These are phyloP conservation scores for Exophiala aquamarina DNA, from an alignment of 2,329 filamentous ascomycete genomes.

Conservation along the genomic window DNA sequence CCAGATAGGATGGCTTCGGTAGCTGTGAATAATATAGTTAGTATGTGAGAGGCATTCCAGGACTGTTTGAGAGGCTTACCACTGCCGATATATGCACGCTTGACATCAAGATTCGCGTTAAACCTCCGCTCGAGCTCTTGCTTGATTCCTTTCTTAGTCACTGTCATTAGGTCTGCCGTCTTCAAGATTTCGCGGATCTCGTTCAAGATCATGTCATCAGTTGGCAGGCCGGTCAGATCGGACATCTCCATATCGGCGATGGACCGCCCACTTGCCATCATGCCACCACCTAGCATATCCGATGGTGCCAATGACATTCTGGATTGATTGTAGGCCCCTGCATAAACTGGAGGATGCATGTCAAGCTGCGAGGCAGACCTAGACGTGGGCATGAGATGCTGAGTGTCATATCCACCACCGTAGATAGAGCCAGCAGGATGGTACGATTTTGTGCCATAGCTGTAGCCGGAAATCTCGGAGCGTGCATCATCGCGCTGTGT, in stretches of 20 bases:
- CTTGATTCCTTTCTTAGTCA: constrained; percentile 99
- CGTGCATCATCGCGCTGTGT: constrained; percentile 76
- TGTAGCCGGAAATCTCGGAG: constrained; percentile 90
- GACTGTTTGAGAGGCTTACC: constrained; percentile 55
- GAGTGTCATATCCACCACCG: constrained; percentile 43
- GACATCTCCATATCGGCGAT: constrained; percentile 73
- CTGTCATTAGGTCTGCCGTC: constrained; percentile 91
- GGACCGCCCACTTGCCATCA: constrained; percentile 62
- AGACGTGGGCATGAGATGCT: constrained; percentile 52
- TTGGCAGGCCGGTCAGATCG: constrained; percentile 74
- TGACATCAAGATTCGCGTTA: constrained; percentile 78
- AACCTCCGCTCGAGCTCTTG: constrained; percentile 88
- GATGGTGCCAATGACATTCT: constrained; percentile 80
- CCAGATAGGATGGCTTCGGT: constrained; percentile 79
- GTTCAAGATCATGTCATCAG: constrained; percentile 82
- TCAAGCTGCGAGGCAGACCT: constrained; percentile 62
- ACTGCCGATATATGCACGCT: constrained; percentile 90
- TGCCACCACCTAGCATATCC: constrained; percentile 68
- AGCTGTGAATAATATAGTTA: constrained; percentile 52
- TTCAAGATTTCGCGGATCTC: constrained; percentile 93
- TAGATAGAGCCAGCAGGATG: constrained; percentile 69
- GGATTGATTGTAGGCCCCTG: constrained; percentile 51
- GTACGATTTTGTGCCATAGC: constrained; percentile 83
- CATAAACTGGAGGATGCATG: constrained; percentile 47
- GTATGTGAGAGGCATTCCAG: constrained; percentile 9